Conservation (phyloP, 1,139 yeast species). For the Zhuliangozyma parablackwelliae region DNA sequence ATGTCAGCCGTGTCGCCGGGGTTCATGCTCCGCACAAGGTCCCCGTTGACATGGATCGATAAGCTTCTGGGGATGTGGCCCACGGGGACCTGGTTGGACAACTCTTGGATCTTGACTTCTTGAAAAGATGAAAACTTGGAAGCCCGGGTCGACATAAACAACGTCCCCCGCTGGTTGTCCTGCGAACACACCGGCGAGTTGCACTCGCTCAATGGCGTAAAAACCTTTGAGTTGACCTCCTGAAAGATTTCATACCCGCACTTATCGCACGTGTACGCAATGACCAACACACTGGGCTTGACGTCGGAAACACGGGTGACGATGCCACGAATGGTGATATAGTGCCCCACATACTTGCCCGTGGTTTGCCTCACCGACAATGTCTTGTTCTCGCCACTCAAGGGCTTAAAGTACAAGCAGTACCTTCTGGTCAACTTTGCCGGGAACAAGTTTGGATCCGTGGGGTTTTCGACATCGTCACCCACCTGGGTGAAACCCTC, state of each 20-base stretch:
- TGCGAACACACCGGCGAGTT: slow-evolving; percentile 73
- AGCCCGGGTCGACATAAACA: slow-evolving; percentile 92
- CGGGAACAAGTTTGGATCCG: slow-evolving; percentile 55
- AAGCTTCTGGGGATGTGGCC: slow-evolving; percentile 94
- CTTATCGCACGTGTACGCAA: slow-evolving; percentile 95
- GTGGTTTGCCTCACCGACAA: slow-evolving; percentile 86
- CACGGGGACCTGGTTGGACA: slow-evolving; percentile 94
- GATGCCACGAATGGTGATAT: slow-evolving; percentile 89
- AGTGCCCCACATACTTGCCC: slow-evolving; percentile 78
- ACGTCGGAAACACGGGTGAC: slow-evolving; percentile 95
- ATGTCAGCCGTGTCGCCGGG: slow-evolving; percentile 97
- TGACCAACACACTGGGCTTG: slow-evolving; percentile 85
- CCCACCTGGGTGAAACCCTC: slow-evolving; percentile 23
- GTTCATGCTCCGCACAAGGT: slow-evolving; percentile 75
- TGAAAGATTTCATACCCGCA: slow-evolving; percentile 97
- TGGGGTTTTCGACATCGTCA: slow-evolving; percentile 13
- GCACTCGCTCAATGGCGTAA: slow-evolving; percentile 83
- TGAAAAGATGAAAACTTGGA: slow-evolving; percentile 94
- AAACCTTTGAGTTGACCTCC: slow-evolving; percentile 81
- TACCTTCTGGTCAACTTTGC: slow-evolving; percentile 84
- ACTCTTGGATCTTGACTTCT: slow-evolving; percentile 90
- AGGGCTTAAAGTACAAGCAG: slow-evolving; percentile 80
- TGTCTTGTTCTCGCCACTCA: slow-evolving; percentile 44
- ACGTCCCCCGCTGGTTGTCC: slow-evolving; percentile 82
- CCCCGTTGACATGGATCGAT: slow-evolving; percentile 83